Base-by-base conservation (phyloP, 2,329 filamentous ascomycete species). In the Calonectria leucothoes region DNA sequence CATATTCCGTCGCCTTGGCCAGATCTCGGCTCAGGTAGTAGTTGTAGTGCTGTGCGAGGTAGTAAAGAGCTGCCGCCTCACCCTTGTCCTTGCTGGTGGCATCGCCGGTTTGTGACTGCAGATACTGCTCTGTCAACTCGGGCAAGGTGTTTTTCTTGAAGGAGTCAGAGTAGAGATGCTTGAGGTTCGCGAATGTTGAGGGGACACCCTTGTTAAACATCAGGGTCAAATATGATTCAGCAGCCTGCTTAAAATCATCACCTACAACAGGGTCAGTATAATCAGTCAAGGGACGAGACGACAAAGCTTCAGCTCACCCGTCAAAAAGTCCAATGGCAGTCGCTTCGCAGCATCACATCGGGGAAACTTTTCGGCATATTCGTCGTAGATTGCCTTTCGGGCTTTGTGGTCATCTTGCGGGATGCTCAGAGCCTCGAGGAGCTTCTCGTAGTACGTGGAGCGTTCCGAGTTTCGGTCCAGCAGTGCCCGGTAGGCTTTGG, bases 1-100 rank as follows among this genome's bases (percentile, higher is more conserved):
- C 93, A 82, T 93, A 96, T 74, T 94, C 90, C 84, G 93, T 90
- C 4, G 97, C 96, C 85, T 95, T 97, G 71, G 89, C 80, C 29
- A 98, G 89, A 83, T 98, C 92, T 51, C 96, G 95, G 82, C 95
- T 98, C 72, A 95, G 88, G 83, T 94, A 90, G 84, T 98, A 98
- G 87, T 98, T 97, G 89, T 98, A 98, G 85, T 99, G 97, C 82
- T 98, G 97, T 11, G 96, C 96, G 68, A 99, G 91, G 87, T 97
- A 99, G 85, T 97, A 98, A 64, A 96, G 91, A 17, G 94, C 94
- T 2, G 96, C 94, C 17, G 94, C 91, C 80, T 94, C 89, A 82
- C 96, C 96, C 80, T 89, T 90, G 70, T 85, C 84, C 76, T 84
- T 85, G 69, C 84, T 85, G 66, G 85, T 82, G 66, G 85, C 82